Evolutionary conservation across 129 eudicot species (phyloP), one percentile per base, ranked within the genome.

Genomic region (Lactuca saligna): DNA sequence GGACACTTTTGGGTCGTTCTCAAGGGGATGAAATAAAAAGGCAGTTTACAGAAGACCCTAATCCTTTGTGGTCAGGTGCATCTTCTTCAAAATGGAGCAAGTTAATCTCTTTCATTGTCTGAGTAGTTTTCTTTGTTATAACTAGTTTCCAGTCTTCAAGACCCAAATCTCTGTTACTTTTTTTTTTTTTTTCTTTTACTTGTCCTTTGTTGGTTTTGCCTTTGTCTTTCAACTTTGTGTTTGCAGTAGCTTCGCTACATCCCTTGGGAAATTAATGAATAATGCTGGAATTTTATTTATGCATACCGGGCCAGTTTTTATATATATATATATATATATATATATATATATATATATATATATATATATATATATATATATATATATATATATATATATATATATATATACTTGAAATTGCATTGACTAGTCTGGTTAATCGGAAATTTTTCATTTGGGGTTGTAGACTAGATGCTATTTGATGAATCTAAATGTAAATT

Each of bases 1-100:
- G 54, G 42, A 73, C 15, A 53, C 63, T 13, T 44, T 1, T 73
- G 54, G 63, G 53, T 32, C 41, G 29, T 66, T 70, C 60, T 50
- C 64, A 55, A 39, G 75, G 65, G 12, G 61, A 48, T 35, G 75
- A 76, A 57, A 57, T 33, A 38, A 25, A 5, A 11, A 81, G 32
- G 41, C 17, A 60, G 6, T 48, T 34, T 60, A 17, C 3, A 48
- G 34, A 14, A 57, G 71, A 44, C 54, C 62, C 61, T 20, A 34
- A 20, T 51, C 61, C 67, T 6, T 25, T 48, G 48, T 55, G 77
- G 82, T 65, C 77, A 16, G 61, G 16, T 38, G 70, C 70, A 37
- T 78, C 66, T 35, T 56, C 33, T 49, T 68, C 76, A 8, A 35
- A 54, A 8, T 35, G 4, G 14, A 6, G 8, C 37, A 11, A 55